Conservation (phyloP, 2,329 filamentous ascomycete genomes). For the Paramyrothecium sp. region DNA sequence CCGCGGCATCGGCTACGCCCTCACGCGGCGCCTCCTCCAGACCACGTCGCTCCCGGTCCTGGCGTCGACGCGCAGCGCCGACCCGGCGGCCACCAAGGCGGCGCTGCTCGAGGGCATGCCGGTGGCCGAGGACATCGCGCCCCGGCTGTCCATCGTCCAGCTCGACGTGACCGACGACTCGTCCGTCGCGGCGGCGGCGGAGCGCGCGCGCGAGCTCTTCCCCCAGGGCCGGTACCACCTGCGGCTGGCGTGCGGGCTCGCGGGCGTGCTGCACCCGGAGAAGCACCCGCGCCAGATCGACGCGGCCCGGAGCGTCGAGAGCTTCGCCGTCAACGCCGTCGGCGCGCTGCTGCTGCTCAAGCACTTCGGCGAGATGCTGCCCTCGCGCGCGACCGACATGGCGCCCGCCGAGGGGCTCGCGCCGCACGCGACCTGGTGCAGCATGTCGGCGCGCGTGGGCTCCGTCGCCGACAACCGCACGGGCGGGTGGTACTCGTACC, state of each 20-base stretch:
- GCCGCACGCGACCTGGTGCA: conserved; percentile 62
- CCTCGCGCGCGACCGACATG: conserved; percentile 49
- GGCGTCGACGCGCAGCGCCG: conserved; percentile 36
- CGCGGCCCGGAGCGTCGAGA: conserved; percentile 59
- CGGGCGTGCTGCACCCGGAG: conserved; percentile 72
- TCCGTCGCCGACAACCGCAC: conserved; percentile 68
- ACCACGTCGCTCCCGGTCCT: conserved; percentile 48
- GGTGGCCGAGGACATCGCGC: conserved; percentile 15
- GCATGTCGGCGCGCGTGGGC: conserved; percentile 77
- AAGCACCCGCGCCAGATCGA: conserved; percentile 67
- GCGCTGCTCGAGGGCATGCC: conserved; percentile 28
- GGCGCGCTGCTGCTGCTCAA: conserved; percentile 77
- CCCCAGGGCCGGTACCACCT: conserved; percentile 54
- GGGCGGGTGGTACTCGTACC: conserved; percentile 82
- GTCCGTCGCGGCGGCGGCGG: conserved; percentile 57
- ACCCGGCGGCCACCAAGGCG: conserved; percentile 32
- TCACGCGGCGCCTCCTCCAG: conserved; percentile 47
- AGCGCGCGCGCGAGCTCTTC: conserved; percentile 50
- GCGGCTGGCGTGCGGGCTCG: conserved; percentile 66
- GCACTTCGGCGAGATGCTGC: conserved; percentile 69
- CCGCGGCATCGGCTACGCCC: conserved; percentile 47
- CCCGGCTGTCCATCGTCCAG: conserved; percentile 36
- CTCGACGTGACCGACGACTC: conserved; percentile 58
- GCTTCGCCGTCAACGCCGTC: conserved; percentile 71
- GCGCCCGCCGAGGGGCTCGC: conserved; percentile 36